Percentiles rank a stretch among this genome's conserved stretches.
These are phyloP conservation scores for Neospora caninum DNA, from an alignment of 169 alveolate species.

Conservation along the genomic window DNA sequence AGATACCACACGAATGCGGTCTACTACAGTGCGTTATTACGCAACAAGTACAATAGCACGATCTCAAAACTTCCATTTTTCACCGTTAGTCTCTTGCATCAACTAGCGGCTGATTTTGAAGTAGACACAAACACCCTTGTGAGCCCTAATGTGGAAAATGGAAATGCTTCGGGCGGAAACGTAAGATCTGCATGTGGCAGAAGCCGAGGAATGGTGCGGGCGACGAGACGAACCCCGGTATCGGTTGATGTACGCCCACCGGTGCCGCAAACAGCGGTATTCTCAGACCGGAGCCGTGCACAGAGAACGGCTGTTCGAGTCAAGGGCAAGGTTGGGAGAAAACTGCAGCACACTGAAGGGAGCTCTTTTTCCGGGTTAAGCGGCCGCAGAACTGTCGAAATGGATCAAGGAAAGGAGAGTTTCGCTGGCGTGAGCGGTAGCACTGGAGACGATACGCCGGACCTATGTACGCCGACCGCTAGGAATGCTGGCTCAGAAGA, in stretches of 20 bases:
- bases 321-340: neutral
- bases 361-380: too few relatives aligned
- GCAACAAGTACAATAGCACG: conserved; percentile 33
- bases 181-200: neutral
- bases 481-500: too few relatives aligned
- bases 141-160: neutral
- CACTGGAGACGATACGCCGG: too few relatives aligned
- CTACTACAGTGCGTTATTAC: conserved; percentile 9
- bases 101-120: conserved; percentile 24
- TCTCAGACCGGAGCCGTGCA: neutral
- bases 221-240: neutral
- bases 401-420: too few relatives aligned
- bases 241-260: neutral
- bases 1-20: conserved; percentile 26
- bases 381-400: too few relatives aligned
- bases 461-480: too few relatives aligned
- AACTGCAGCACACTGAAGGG: too few relatives aligned
- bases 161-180: neutral
- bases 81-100: conserved; percentile 23
- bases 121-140: neutral
- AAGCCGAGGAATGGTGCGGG: neutral
- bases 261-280: neutral
- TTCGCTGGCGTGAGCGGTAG: too few relatives aligned
- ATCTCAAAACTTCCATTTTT: conserved; percentile 38
- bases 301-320: neutral